These are phyloP conservation scores for Penicillium concentricum DNA, from an alignment of 2,329 filamentous ascomycete species.

Conservation along the genomic window DNA sequence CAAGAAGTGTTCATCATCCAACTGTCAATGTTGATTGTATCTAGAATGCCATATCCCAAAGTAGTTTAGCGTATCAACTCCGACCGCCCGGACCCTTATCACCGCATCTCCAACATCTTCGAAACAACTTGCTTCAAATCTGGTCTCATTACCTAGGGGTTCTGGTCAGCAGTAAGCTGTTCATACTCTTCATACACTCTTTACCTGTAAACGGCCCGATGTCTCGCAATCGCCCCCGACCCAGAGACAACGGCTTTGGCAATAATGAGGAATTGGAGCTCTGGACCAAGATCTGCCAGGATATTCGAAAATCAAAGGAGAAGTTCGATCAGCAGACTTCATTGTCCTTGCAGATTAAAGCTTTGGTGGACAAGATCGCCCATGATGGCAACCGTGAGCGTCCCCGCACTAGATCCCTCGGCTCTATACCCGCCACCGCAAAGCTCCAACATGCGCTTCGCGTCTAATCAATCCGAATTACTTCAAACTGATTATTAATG, in stretches of 20 bases:
- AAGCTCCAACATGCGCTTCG: not conserved
- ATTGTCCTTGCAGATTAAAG: constrained; percentile 41
- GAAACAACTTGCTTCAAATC: not conserved
- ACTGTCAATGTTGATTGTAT: not conserved
- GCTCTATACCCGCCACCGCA: constrained; percentile 1
- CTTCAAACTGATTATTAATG: not conserved
- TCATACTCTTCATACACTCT: not conserved
- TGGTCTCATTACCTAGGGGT: not conserved
- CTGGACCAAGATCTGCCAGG: constrained; percentile 46
- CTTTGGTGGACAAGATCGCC: constrained; percentile 46
- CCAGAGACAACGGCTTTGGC: constrained; percentile 44
- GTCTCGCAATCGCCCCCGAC: constrained; percentile 45
- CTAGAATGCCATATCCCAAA: not conserved
- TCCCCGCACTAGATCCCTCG: constrained; percentile 3
- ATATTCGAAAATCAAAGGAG: constrained; percentile 45
- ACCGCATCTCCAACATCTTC: constrained; percentile 7
- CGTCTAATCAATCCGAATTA: not conserved
- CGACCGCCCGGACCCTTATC: constrained; percentile 10
- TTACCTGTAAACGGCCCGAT: constrained; percentile 20
- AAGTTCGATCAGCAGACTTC: constrained; percentile 44
- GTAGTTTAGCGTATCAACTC: constrained; percentile 6
- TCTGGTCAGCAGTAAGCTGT: not conserved
- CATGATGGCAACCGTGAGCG: constrained; percentile 44
- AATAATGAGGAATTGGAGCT: constrained; percentile 47
- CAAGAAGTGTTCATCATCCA: not conserved